Percentiles rank a stretch among this genome's conserved stretches.
Conservation (phyloP, 1,284 basidiomycete species). For the Trametes polyzona region DNA sequence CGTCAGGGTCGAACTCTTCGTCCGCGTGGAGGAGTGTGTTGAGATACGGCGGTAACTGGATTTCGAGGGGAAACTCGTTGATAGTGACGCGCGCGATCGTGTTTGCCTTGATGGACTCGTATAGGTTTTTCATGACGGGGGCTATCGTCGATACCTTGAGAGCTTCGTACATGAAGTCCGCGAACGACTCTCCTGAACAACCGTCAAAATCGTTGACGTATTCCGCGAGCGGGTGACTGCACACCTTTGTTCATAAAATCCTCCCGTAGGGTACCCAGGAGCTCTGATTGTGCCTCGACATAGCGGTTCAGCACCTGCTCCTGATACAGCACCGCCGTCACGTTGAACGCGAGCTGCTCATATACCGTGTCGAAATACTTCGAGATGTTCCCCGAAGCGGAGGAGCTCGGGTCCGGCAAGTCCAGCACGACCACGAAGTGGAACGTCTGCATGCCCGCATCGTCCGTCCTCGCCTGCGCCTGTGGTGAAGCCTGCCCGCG, state of each 20-base stretch:
- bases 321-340: constrained; percentile 87
- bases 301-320: constrained; percentile 85
- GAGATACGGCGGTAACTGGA: constrained; percentile 81
- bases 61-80: constrained; percentile 74
- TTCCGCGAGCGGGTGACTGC: constrained; percentile 1
- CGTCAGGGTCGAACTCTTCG: constrained; percentile 47
- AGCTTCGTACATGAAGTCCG: constrained; percentile 58
- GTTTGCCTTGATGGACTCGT: constrained; percentile 72
- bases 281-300: constrained; percentile 78
- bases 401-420: constrained; percentile 85
- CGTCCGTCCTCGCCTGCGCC: constrained; percentile 9
- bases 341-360: constrained; percentile 83
- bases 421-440: constrained; percentile 90
- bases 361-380: constrained; percentile 87
- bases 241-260: constrained; percentile 63
- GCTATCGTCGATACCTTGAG: constrained; percentile 74
- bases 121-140: constrained; percentile 73
- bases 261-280: constrained; percentile 71
- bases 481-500: background rate
- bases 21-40: constrained; percentile 69
- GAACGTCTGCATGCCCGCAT: constrained; percentile 77
- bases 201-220: background rate
- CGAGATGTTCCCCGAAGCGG: constrained; percentile 72
- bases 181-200: constrained; percentile 56
- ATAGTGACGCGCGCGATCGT: constrained; percentile 77